A percentile compares a stretch with the other conserved stretches of the same genome.
These are phyloP conservation scores for Phytophthora megakarya DNA, from an alignment of 352 stramenopile species.

Conservation along the genomic window DNA sequence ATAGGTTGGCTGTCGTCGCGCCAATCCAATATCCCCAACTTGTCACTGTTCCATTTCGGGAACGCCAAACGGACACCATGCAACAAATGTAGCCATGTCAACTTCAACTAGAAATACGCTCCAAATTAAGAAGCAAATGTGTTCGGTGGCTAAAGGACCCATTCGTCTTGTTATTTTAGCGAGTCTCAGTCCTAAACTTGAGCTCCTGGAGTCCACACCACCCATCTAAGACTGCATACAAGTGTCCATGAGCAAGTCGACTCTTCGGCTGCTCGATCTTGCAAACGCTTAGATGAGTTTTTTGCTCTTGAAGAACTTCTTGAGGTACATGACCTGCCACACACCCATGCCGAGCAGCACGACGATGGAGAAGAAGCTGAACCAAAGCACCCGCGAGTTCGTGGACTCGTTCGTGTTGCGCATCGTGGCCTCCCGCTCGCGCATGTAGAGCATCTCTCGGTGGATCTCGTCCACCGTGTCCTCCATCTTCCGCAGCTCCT, in stretches of 20 bases:
- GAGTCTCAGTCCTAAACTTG: constrained; percentile 7
- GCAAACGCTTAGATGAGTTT: constrained; percentile 80
- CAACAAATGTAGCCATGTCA: constrained; percentile 26
- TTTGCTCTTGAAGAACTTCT: constrained; percentile 94
- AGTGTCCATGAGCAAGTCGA: neutral
- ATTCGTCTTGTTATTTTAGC: constrained; percentile 28
- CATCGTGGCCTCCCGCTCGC: constrained; percentile 83
- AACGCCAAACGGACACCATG: constrained; percentile 17
- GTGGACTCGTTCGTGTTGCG: constrained; percentile 91
- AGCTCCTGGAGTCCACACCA: constrained; percentile 1
- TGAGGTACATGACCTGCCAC: constrained; percentile 90
- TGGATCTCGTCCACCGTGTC: constrained; percentile 90
- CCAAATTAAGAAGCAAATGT: neutral
- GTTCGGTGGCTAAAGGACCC: constrained; percentile 15
- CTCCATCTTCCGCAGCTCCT: constrained; percentile 90
- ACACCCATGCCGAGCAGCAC: constrained; percentile 86
- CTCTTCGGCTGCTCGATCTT: neutral
- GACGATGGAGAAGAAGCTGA: constrained; percentile 89
- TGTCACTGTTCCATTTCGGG: constrained; percentile 25
- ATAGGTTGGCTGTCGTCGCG: constrained; percentile 1
- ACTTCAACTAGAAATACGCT: constrained; percentile 34
- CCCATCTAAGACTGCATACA: constrained; percentile 18
- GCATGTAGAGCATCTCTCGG: constrained; percentile 91
- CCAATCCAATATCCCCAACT: neutral
- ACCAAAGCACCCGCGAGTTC: constrained; percentile 90